Conservation (phyloP, 192 early-diverging fungal species). For the Entrophospora sp. region DNA sequence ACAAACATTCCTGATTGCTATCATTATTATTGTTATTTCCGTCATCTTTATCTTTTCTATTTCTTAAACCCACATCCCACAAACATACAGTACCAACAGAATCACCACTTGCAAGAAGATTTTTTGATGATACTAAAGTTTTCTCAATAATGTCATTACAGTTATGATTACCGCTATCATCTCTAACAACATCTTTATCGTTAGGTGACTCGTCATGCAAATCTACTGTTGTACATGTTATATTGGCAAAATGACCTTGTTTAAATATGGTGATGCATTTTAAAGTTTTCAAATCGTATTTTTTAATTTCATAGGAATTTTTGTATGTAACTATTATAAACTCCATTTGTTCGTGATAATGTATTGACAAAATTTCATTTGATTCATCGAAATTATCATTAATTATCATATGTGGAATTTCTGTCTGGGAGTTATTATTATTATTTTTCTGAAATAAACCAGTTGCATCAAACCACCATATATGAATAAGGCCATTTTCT, state of each 20-base stretch:
- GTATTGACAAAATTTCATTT: conserved; percentile 3
- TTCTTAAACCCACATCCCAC: conserved; percentile 38
- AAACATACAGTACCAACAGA: conserved; percentile 32
- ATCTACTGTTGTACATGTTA: conserved; percentile 25
- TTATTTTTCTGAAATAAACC: neutral
- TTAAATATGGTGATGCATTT: conserved; percentile 21
- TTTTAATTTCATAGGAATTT: conserved; percentile 2
- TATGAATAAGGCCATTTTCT: conserved; percentile 22
- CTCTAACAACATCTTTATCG: too few relatives aligned
- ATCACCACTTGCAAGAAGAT: conserved; percentile 41
- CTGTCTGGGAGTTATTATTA: neutral
- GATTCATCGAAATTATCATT: too few relatives aligned
- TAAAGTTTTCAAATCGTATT: conserved; percentile 18
- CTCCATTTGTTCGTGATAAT: conserved; percentile 7
- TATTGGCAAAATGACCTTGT: neutral
- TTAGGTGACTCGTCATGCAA: too few relatives aligned
- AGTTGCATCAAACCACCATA: conserved; percentile 25
- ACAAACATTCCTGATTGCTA: too few relatives aligned
- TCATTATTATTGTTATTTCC: too few relatives aligned
- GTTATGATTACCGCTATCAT: too few relatives aligned
- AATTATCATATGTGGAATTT: neutral
- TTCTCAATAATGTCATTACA: too few relatives aligned
- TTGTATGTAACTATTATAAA: conserved; percentile 21
- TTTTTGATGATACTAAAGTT: too few relatives aligned
- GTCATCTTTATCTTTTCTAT: too few relatives aligned